Evolutionary conservation across 768 basidiomycete species (phyloP), one percentile per base, ranked within the genome.

Genomic region (Tricholoma flavovirens): DNA sequence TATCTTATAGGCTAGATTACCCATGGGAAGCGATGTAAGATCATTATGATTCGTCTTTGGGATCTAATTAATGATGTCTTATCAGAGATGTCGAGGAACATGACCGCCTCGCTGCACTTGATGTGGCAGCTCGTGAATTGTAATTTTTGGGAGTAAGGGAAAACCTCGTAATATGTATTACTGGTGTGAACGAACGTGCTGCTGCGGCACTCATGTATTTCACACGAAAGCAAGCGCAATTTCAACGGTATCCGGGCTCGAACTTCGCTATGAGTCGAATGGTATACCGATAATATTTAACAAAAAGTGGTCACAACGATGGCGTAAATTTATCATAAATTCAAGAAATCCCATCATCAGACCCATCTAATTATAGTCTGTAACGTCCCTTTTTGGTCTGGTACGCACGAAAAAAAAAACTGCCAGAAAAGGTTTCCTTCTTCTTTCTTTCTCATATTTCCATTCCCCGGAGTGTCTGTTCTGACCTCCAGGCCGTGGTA

Each of bases 1-100:
- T 32, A 24, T 58, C 35, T 56, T 36, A 8, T 57, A 89, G 88
- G 89, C 76, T 90, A 59, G 87, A 90, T 65, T 91, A 91, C 66
- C 89, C 89, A 62, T 91, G 90, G 89, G 89, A 91, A 74, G 81
- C 83, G 21, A 75, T 67, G 89, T 87, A 64, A 72, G 87, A 17
- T 26, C 14, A 53, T 11, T 43, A 21, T 53, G 21, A 24, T 24
- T 58, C 35, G 19, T 26, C 10, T 1, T 54, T 38, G 24, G 15
- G 49, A 24, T 43, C 10, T 51, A n/a, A 48, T 15, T 62, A 0
- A 55, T 58, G 4, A 26, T 32, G 17, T 7, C n/a, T 46, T 56
- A 51, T 55, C 66, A 90, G 88, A 56, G 78, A 88, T 62, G 90
- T 91, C 61, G 87, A 88, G 57, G 84, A 83, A 60, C 88, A 91